A percentile compares a stretch with the other conserved stretches of the same genome.
These are phyloP conservation scores for Nakazawaea ambrosiae DNA, from an alignment of 805 yeast genomes.

Conservation along the genomic window DNA sequence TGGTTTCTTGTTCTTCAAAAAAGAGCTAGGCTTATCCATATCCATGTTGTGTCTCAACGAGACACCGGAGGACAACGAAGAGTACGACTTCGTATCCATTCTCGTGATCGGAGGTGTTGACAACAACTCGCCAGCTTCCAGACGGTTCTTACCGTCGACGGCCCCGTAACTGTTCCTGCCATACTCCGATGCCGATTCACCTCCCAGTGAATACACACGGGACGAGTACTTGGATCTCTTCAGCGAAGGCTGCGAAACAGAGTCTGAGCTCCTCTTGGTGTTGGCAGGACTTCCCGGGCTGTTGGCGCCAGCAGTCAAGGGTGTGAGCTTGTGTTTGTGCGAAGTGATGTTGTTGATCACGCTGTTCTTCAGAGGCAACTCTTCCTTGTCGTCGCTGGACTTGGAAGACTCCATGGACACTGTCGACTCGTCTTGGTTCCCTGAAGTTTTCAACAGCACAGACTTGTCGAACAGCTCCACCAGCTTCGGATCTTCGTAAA, in stretches of 20 bases:
- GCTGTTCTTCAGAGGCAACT: not conserved
- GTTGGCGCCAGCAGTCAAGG: too few relatives aligned
- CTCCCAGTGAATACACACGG: not conserved
- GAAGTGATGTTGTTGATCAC: conserved; percentile 5
- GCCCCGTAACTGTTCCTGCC: not conserved
- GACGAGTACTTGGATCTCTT: conserved; percentile 1
- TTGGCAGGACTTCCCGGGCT: too few relatives aligned
- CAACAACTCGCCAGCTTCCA: conserved; percentile 2
- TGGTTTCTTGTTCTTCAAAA: conserved; percentile 4
- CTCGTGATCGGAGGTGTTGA: conserved; percentile 9
- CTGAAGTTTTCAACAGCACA: not conserved
- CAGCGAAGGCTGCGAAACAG: not conserved
- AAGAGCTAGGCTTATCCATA: conserved; percentile 1
- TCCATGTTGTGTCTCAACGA: not conserved
- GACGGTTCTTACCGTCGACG: not conserved
- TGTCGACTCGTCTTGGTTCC: conserved; percentile 1
- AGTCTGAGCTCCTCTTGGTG: too few relatives aligned
- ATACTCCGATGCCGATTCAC: not conserved
- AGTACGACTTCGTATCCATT: conserved; percentile 5
- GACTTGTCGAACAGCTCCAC: conserved; percentile 7
- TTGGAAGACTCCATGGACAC: conserved; percentile 7
- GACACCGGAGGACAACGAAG: conserved; percentile 8
- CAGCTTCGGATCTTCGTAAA: conserved; percentile 2
- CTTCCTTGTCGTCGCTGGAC: conserved; percentile 1
- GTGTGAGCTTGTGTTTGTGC: conserved; percentile 3